Evolutionary conservation across 2,329 filamentous ascomycete species (phyloP), one percentile per base, ranked within the genome.

Genomic region (Furcasterigmium furcatum): DNA sequence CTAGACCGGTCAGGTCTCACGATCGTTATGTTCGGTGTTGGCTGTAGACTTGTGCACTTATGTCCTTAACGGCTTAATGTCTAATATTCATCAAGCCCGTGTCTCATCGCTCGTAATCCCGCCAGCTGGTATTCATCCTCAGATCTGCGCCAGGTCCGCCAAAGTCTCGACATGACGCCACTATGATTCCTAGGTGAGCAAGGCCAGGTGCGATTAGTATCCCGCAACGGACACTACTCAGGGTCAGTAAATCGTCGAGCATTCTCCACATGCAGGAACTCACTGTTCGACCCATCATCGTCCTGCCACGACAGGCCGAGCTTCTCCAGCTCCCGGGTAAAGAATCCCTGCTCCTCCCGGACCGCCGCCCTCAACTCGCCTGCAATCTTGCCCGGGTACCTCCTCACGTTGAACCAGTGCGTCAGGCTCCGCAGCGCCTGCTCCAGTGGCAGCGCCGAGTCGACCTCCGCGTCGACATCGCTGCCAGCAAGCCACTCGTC

Each of bases 401-500:
- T 71, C 46, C 88, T 80, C 56, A 96, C 72, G 64, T 96, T 96
- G 73, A 88, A 89, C 91, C 94, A 99, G 64, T 96, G 91, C 44
- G 92, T 96, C 52, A 99, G 67, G 35, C 88, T 89, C 36, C 94
- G 76, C 38, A 97, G 73, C 1, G 90, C 91, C 71, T 96, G 91
- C 67, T 99, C 94, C 8, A 96, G 74, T 3, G 92, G 92, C 55
- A 97, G 71, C 13, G 91, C 89, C 61, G 95, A 89, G 59, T 97
- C 94, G 2, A 97, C 91, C 55, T 96, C 92, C 1, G 87, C 88
- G 57, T 99, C 94, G 2, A 97, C 84, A 61, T 96, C 91, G 49
- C 86, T 87, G 5, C 92, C 92, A 0, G 88, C 84, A 1, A 97
- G 77, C 92, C 94, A 97, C 67, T 96, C 94, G 60, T 99, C 94